Percentiles rank a stretch among this genome's conserved stretches.
Evolutionary conservation across 108 stramenopile genomes (phyloP).

Genomic region (Pseudonitzschia delicatissima): DNA sequence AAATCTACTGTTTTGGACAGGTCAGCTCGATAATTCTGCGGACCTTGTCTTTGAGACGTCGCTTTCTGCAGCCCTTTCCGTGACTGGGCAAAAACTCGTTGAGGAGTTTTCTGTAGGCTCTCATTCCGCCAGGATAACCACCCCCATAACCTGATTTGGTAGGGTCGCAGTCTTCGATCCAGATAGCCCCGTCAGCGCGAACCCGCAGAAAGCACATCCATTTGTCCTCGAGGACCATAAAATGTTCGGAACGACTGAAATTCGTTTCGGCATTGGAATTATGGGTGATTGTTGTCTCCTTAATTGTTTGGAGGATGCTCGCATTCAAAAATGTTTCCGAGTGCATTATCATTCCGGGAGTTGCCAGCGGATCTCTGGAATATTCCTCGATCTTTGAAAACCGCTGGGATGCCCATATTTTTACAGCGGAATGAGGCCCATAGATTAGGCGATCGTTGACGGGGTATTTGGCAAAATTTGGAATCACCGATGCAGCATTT

Average conservation of each 20-base stretch:
- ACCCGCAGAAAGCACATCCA: conserved; percentile 2
- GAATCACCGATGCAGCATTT: conserved; percentile 13
- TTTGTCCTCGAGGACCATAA: neutral
- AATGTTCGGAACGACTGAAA: neutral
- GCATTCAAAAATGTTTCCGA: neutral
- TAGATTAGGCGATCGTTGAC: conserved; percentile 52
- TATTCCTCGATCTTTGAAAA: neutral
- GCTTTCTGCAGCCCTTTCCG: no score
- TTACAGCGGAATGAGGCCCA: conserved; percentile 43
- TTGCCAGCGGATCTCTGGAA: neutral
- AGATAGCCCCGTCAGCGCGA: conserved; percentile 1
- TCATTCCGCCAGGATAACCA: no score
- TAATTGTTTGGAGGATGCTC: neutral
- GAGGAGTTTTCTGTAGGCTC: no score
- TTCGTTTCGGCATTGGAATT: neutral
- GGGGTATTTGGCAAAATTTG: conserved; percentile 28
- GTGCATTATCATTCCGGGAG: neutral
- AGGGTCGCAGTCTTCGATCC: no score
- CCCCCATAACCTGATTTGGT: no score
- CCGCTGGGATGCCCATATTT: conserved; percentile 56
- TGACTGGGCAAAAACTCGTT: no score
- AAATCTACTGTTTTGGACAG: no score
- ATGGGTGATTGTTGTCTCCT: no score
- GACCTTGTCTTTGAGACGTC: no score
- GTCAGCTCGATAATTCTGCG: no score